Percentiles rank a stretch among this genome's conserved stretches.
Evolutionary conservation across 2,329 filamentous ascomycete species (phyloP).

Genomic region (Xenosphaeropsis pyriputrescens): DNA sequence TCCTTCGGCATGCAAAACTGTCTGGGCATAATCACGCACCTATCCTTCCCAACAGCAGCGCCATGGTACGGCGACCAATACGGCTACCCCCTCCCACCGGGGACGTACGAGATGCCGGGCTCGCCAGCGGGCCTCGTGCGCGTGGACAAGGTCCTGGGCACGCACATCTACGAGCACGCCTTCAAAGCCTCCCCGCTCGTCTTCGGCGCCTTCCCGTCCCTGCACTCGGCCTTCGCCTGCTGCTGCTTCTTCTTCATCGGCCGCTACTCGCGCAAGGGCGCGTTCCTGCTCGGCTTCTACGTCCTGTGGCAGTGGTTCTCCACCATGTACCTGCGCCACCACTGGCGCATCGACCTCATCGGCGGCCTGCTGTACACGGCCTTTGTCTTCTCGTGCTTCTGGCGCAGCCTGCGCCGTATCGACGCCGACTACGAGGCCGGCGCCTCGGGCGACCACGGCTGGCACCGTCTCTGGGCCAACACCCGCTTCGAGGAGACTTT

Average conservation of each 20-base stretch:
- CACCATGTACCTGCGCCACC: constrained; percentile 92
- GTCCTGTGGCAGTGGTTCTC: constrained; percentile 92
- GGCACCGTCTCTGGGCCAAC: constrained; percentile 11
- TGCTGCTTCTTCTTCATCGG: constrained; percentile 70
- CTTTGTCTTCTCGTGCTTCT: constrained; percentile 48
- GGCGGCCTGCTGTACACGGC: constrained; percentile 67
- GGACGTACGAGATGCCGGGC: constrained; percentile 80
- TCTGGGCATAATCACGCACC: constrained; percentile 71
- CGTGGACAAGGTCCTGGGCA: constrained; percentile 72
- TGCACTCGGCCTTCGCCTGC: constrained; percentile 89
- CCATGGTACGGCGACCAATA: constrained; percentile 94
- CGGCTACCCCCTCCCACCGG: constrained; percentile 57
- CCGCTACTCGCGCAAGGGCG: constrained; percentile 30
- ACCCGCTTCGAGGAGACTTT: too few species aligned
- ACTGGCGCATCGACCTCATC: constrained; percentile 85
- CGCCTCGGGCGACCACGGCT: constrained; percentile 12
- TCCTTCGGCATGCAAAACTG: constrained; percentile 89
- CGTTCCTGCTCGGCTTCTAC: constrained; percentile 58
- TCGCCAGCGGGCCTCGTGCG: constrained; percentile 79
- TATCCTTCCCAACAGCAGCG: constrained; percentile 80
- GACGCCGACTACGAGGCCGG: constrained; percentile 13
- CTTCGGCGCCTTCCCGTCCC: constrained; percentile 83
- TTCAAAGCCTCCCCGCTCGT: constrained; percentile 83
- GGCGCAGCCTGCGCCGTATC: constrained; percentile 11
- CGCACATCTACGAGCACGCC: constrained; percentile 81